Evolutionary conservation across 495 filamentous ascomycete genomes (phyloP), one percentile per base, ranked within the genome.

Genomic region (Penicillium salamii): DNA sequence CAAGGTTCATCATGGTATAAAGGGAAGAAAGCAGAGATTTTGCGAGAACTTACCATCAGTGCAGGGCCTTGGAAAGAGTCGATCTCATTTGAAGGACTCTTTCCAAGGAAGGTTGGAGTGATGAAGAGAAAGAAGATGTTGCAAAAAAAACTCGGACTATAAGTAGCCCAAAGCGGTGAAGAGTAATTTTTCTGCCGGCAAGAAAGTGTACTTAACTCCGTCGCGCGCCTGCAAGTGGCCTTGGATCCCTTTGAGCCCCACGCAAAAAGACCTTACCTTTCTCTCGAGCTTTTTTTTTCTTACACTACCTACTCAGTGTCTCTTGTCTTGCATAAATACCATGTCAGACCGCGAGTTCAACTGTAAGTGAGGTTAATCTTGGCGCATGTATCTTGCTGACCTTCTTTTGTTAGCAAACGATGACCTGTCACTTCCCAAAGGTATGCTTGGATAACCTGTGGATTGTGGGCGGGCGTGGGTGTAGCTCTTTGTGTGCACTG

Each of bases 341-440:
- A 96, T 96, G 91, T 96, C 91, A 46, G 91, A 96, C 65, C 85
- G 91, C 55, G 91, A 96, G 62, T 91, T 95, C 59, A 83, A 77
- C 61, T 81, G 87, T 89, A 68, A 68, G 84, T 78, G 29, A 39
- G 41, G n/a, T 35, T 42, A 41, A 29, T 52, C 56, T 58, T 55
- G 52, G 53, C 56, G 40, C 53, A 46, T 45, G 49, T 44, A 37
- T 42, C 44, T 37, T 53, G 59, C 61, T 63, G 59, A 67, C 53
- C 52, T 53, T n/a, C 21, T 40, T 46, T 15, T 42, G 11, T 28
- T 57, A 92, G 89, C 79, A 55, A 91, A 82, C 67, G 93, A 97
- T 62, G 93, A 98, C 61, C 77, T 97, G 58, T 96, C 91, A 42
- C 81, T 98, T 36, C 93, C 93, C 14, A 98, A 98, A 78, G 88